Evolutionary conservation across 139 green algal genomes (phyloP), one percentile per base, ranked within the genome.

Genomic region (Nannochloris sp.): DNA sequence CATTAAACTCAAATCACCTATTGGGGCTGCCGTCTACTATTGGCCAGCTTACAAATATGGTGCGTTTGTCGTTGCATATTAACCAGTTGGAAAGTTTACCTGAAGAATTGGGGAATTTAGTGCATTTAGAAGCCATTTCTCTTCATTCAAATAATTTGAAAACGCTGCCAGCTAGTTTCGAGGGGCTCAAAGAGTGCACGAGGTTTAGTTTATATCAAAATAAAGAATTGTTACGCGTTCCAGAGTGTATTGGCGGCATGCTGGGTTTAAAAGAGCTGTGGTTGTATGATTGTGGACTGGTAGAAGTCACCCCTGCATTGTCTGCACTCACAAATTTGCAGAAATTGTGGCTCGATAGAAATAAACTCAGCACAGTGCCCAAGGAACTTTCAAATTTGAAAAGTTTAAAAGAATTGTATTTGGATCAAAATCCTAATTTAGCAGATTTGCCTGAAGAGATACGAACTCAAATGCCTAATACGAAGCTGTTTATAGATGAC

Each of bases 271-370:
- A 72, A 45, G 70, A 77, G 55, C 45, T 77, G 32, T 77, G 70
- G 70, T 38, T 78, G 12, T 79, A 77, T 54, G 31, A 29, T 46
- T 80, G 77, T 59, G 68, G 44, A 34, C 61, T 82, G 31, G n/a
- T 35, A 8, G 38, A n/a, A 12, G 47, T 82, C n/a, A 57, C 66
- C 7, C 4, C 25, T 4, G 39, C 64, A 31, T 45, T 83, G 30
- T 56, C 23, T 2, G 32, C 61, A 13, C 48, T 81, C 2, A 35
- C 33, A 24, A 46, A 19, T 15, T 62, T 83, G 0, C 67, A 83
- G 56, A 47, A 60, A 23, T 55, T 83, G 19, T 65, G 68, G 67
- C 53, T 82, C 35, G 61, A 75, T 14, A 54, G 54, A 24, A 83
- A 80, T 61, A 15, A 19, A 23, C 56, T 80, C 15, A 42, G 10